Percentiles rank a stretch among this genome's conserved stretches.
Evolutionary conservation across 345 rosid species (phyloP).

Genomic region (Cardamine chenopodiifolia): DNA sequence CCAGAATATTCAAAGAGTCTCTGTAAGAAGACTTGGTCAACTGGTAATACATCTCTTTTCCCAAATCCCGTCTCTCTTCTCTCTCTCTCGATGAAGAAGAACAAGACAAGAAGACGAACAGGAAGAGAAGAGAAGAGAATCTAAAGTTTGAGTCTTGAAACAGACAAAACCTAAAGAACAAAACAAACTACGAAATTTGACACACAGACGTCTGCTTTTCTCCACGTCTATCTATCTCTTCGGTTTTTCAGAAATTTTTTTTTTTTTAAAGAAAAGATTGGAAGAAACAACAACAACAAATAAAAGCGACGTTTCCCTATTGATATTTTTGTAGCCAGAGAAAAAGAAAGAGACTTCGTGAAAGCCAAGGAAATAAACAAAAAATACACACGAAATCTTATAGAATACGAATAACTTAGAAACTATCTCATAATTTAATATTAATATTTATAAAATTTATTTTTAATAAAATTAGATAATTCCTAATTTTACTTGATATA

Average conservation of each 20-base stretch:
- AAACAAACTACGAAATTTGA: conserved; percentile 21
- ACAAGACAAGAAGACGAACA: conserved; percentile 4
- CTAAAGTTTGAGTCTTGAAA: conserved; percentile 29
- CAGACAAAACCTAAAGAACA: conserved; percentile 31
- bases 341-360: conserved; percentile 23
- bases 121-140: conserved; percentile 12
- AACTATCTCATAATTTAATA: no score
- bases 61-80: neutral
- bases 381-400: conserved; percentile 12
- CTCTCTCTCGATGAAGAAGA: conserved; percentile 5
- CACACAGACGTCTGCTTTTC: conserved; percentile 34
- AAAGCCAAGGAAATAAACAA: conserved; percentile 1
- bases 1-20: conserved; percentile 77
- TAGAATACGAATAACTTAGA: no score
- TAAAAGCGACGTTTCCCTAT: conserved; percentile 21
- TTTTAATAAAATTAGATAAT: no score
- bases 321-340: conserved; percentile 30
- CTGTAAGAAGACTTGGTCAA: conserved; percentile 61
- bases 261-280: neutral
- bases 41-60: conserved; percentile 53
- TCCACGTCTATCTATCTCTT: conserved; percentile 32
- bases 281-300: neutral
- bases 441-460: no score
- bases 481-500: no score
- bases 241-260: conserved; percentile 7